These are phyloP conservation scores for Aspergillus versicolor DNA, from an alignment of 2,329 filamentous ascomycete species.

Conservation along the genomic window DNA sequence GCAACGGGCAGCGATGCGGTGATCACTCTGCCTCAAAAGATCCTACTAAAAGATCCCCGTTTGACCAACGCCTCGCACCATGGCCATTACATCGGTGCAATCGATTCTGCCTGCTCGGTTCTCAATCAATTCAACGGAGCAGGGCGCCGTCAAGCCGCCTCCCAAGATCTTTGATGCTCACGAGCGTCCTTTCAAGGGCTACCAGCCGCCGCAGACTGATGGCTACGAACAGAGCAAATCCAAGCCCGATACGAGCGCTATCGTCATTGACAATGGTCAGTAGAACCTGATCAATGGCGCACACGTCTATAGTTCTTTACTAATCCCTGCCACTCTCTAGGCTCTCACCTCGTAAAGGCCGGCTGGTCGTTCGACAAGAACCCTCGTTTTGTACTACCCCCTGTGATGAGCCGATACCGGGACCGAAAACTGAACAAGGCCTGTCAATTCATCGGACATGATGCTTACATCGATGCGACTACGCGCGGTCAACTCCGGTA, in stretches of 20 bases:
- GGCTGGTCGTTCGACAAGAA: conserved; percentile 90
- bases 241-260: conserved; percentile 64
- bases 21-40: conserved; percentile 13
- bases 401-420: conserved; percentile 91
- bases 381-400: conserved; percentile 79
- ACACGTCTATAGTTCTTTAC: no score
- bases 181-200: conserved; percentile 63
- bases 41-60: conserved; percentile 21
- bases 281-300: background rate
- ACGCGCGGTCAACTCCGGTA: conserved; percentile 86
- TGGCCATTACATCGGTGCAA: conserved; percentile 46
- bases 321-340: conserved; percentile 47
- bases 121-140: conserved; percentile 43
- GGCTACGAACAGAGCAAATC: conserved; percentile 69
- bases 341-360: conserved; percentile 83
- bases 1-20: conserved; percentile 22
- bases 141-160: conserved; percentile 54
- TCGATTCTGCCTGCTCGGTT: conserved; percentile 38
- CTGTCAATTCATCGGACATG: conserved; percentile 86
- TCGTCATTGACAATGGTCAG: conserved; percentile 96
- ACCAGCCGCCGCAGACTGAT: conserved; percentile 59
- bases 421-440: conserved; percentile 91
- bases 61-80: conserved; percentile 26
- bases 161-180: conserved; percentile 55
- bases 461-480: conserved; percentile 93